Conservation (phyloP, 2,329 filamentous ascomycete genomes). For the Paraphoma chrysanthemicola region DNA sequence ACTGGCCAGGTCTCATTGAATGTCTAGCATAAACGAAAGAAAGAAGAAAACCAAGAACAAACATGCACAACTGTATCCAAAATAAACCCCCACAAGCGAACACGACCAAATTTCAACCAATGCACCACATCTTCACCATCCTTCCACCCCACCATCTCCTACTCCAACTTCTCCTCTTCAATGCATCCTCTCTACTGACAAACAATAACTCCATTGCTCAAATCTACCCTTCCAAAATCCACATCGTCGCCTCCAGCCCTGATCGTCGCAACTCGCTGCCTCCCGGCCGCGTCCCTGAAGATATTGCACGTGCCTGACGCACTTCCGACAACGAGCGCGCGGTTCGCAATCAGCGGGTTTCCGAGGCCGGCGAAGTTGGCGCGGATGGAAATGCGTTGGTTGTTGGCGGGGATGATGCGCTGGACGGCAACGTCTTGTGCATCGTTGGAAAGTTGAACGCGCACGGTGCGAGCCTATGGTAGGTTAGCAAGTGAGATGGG, state of each 20-base stretch:
- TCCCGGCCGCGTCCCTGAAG: slow-evolving; percentile 12
- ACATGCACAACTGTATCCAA: background rate
- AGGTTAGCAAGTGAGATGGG: background rate
- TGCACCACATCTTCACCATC: background rate
- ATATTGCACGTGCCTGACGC: slow-evolving; percentile 8
- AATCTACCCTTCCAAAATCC: slow-evolving; percentile 3
- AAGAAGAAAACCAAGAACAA: background rate
- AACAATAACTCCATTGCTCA: slow-evolving; percentile 18
- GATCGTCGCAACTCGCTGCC: slow-evolving; percentile 11
- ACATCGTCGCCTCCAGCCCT: slow-evolving; percentile 6
- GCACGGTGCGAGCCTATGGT: slow-evolving; percentile 3
- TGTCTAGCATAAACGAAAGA: background rate
- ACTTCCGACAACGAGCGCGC: slow-evolving; percentile 7
- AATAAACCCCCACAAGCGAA: background rate
- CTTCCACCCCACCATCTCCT: background rate
- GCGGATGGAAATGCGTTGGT: background rate
- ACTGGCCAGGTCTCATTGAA: background rate
- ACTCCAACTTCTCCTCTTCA: background rate
- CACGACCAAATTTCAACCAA: background rate
- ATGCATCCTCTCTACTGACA: background rate
- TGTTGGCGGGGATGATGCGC: slow-evolving; percentile 13
- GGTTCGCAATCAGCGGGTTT: slow-evolving; percentile 8
- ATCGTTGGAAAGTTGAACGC: slow-evolving; percentile 21
- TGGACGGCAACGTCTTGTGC: slow-evolving; percentile 17
- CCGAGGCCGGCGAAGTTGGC: background rate